These are phyloP conservation scores for Aspergillus nidulans DNA, from an alignment of 495 filamentous ascomycete species.

Conservation along the genomic window DNA sequence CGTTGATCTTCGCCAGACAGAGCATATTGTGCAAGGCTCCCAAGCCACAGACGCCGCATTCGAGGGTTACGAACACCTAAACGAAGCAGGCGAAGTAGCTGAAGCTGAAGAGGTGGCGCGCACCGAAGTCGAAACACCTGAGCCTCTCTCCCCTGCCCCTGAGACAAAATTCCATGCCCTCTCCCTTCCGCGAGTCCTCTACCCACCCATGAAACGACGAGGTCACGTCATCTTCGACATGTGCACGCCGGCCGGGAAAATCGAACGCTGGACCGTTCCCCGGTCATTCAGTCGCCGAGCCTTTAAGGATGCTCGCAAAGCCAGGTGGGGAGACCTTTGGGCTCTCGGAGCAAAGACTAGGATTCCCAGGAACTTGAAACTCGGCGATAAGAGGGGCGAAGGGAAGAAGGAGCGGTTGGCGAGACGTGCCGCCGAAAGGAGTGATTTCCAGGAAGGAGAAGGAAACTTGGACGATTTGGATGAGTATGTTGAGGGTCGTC, in stretches of 20 bases:
- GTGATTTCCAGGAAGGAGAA: constrained; percentile 29
- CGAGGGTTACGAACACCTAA: constrained; percentile 41
- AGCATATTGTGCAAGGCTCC: constrained; percentile 37
- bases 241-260: constrained; percentile 76
- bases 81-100: constrained; percentile 8
- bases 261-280: constrained; percentile 95
- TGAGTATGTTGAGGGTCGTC: constrained; percentile 12
- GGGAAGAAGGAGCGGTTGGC: constrained; percentile 46
- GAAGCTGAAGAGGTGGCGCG: constrained; percentile 1
- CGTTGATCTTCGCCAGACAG: constrained; percentile 42
- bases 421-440: constrained; percentile 32
- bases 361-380: constrained; percentile 52
- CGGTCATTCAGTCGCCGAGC: constrained; percentile 72
- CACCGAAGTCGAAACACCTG: background rate
- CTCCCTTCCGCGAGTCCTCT: constrained; percentile 70
- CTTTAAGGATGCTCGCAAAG: constrained; percentile 88
- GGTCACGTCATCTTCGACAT: constrained; percentile 87
- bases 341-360: constrained; percentile 90
- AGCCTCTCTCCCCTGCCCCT: background rate
- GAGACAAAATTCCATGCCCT: constrained; percentile 48
- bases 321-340: constrained; percentile 91
- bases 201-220: constrained; percentile 77
- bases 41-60: constrained; percentile 48
- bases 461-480: constrained; percentile 25
- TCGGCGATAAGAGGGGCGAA: constrained; percentile 57